Evolutionary conservation across 495 filamentous ascomycete species (phyloP).

Genomic region (Aspergillus conjunctus): DNA sequence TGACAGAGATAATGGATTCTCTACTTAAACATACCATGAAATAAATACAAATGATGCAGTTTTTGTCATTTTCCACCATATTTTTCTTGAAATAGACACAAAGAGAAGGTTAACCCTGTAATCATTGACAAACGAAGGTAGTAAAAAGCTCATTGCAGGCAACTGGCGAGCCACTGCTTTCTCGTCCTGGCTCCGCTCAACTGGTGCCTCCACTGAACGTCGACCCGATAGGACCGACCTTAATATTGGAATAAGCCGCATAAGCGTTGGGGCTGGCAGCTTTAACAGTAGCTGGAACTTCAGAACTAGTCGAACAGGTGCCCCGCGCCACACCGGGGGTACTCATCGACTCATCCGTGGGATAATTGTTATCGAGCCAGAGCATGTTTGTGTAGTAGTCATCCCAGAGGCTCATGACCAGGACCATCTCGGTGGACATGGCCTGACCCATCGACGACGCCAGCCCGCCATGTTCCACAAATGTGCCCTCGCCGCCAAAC

Average conservation of each 20-base stretch:
- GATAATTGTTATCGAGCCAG: slow-evolving; percentile 77
- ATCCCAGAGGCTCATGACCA: slow-evolving; percentile 74
- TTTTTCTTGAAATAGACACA: no score
- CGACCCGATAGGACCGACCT: slow-evolving; percentile 65
- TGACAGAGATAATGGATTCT: no score
- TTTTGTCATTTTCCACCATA: no score
- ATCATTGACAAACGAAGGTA: no score
- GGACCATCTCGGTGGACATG: slow-evolving; percentile 61
- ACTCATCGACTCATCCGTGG: slow-evolving; percentile 51
- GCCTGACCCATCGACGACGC: slow-evolving; percentile 54
- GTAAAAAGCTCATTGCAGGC: no score
- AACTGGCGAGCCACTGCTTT: no score
- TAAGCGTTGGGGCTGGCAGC: slow-evolving; percentile 51
- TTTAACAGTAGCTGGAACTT: slow-evolving; percentile 62
- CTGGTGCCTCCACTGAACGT: slow-evolving; percentile 45
- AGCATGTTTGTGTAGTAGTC: slow-evolving; percentile 74
- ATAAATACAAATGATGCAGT: no score
- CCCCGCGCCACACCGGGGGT: slow-evolving; percentile 66
- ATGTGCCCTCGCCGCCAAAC: slow-evolving; percentile 63
- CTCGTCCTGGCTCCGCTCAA: no score
- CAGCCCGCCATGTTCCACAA: slow-evolving; percentile 62
- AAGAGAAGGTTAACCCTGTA: no score
- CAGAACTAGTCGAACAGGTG: slow-evolving; percentile 61
- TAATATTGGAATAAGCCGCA: slow-evolving; percentile 69
- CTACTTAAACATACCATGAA: no score